Evolutionary conservation across 2,329 filamentous ascomycete genomes (phyloP).

Genomic region (Neonectria faginata): DNA sequence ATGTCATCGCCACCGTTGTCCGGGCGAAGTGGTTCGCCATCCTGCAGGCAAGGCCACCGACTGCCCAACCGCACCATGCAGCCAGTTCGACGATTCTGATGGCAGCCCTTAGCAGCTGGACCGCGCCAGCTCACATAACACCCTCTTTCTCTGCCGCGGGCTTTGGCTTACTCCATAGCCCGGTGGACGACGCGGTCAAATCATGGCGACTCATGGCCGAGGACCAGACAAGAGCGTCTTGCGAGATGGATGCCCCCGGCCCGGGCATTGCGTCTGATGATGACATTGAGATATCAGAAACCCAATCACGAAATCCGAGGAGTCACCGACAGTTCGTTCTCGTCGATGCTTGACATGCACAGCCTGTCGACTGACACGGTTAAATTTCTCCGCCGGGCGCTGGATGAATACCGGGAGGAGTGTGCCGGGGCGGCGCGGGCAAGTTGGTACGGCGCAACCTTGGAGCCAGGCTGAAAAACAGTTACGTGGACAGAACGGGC

Average conservation of each 20-base stretch:
- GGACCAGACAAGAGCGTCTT: not conserved
- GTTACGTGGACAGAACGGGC: not conserved
- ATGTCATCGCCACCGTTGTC: not conserved
- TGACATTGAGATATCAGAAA: not conserved
- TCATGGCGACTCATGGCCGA: not conserved
- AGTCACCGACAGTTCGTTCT: not conserved
- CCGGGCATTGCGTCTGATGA: not conserved
- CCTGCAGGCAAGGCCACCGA: not conserved
- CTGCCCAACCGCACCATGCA: not conserved
- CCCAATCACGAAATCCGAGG: not conserved
- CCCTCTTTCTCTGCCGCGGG: not conserved
- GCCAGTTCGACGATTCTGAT: not conserved
- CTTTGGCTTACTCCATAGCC: not conserved
- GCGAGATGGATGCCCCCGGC: not conserved
- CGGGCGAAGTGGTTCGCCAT: slow-evolving; percentile 14
- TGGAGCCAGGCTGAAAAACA: not conserved
- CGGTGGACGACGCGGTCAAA: not conserved
- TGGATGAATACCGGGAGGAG: not conserved
- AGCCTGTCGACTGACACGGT: not conserved
- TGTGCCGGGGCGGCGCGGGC: not conserved
- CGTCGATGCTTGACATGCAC: not conserved
- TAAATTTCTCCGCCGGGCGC: not conserved
- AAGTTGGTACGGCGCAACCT: not conserved
- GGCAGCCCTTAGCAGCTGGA: not conserved
- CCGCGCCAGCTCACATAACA: slow-evolving; percentile 5